A percentile compares a stretch with the other conserved stretches of the same genome.
Evolutionary conservation across 140 eudicot species (phyloP).

Genomic region (Flaveria floridana): DNA sequence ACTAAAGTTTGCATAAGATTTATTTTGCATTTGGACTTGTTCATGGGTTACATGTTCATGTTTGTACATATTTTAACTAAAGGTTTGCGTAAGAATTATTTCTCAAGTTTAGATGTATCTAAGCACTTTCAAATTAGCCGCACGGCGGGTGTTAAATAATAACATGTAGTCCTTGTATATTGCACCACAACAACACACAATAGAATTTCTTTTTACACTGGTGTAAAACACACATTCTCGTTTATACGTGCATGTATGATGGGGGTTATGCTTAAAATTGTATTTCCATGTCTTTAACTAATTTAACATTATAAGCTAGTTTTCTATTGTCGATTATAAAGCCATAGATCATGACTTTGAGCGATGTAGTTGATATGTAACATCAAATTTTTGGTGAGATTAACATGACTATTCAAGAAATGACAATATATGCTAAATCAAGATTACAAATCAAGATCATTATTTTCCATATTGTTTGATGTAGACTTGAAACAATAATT

Average conservation of each 20-base stretch:
- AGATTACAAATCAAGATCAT: slow-evolving; percentile 29
- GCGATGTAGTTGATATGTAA: slow-evolving; percentile 25
- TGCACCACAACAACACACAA: not conserved
- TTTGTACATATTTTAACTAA: not conserved
- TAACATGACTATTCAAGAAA: slow-evolving; percentile 18
- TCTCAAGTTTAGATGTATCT: not conserved
- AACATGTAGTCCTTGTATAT: not conserved
- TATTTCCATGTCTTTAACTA: not conserved
- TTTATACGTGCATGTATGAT: not conserved
- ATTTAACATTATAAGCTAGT: not conserved
- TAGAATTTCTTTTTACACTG: not conserved
- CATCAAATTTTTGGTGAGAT: slow-evolving; percentile 33
- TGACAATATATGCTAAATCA: slow-evolving; percentile 26
- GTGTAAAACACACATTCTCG: not conserved
- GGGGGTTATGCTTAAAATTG: not conserved
- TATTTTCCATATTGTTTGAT: slow-evolving; percentile 29
- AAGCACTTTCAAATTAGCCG: not conserved
- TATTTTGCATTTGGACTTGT: not conserved
- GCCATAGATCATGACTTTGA: slow-evolving; percentile 9
- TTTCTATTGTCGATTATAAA: not conserved
- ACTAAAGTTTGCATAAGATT: not conserved
- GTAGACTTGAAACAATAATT: slow-evolving; percentile 34
- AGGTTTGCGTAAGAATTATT: not conserved
- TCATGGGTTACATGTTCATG: not conserved
- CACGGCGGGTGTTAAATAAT: not conserved